Base-by-base conservation (phyloP, 495 filamentous ascomycete species). In the Penicillium goetzii region DNA sequence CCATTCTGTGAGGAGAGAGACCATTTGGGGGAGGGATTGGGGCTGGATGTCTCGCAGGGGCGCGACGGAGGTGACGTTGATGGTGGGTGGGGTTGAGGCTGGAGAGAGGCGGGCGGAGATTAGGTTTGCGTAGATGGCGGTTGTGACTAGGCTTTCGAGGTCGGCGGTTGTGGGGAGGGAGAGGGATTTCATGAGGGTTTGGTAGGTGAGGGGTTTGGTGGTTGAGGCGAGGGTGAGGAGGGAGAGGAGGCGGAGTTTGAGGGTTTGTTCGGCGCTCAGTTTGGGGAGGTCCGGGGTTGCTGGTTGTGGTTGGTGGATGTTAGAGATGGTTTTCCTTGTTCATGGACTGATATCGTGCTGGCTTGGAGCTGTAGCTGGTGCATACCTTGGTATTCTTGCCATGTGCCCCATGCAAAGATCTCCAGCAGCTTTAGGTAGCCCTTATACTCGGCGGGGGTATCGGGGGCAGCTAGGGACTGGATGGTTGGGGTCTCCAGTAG, bases 401-500 rank as follows among this genome's bases (percentile, higher is more conserved):
- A 97, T 68, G 92, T 97, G 56, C 95, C 96, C 84, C 93, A 93
- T 55, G 92, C 88, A 80, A 97, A 99, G 61, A 97, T 91, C 78
- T 95, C 84, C 45, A 98, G 89, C 4, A 97, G 84, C 8, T 83
- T 86, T 23, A 93, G 81, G 76, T 91, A 86, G 11, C 68, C 63
- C 19, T 78, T 71, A 61, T 83, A 82, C 59, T 90, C 85, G 19
- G 61, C 69, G 28, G 79, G 77, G 10, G 75, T 77, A 14, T 80
- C 75, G 28, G 76, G 63, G 15, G 77, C 72, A 32, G 83, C 76
- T 21, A 99, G 86, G 3, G 86, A 80, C 73, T 96, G 91, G 66
- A 98, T 87, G 65, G 93, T 89, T 2, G 90, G 89, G 2, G 87
- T 87, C 65, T 91, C 84, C 10, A 99, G 87, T 0, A 99, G 88